Evolutionary conservation across 1,284 basidiomycete species (phyloP).

Genomic region (Naganishia sp.): DNA sequence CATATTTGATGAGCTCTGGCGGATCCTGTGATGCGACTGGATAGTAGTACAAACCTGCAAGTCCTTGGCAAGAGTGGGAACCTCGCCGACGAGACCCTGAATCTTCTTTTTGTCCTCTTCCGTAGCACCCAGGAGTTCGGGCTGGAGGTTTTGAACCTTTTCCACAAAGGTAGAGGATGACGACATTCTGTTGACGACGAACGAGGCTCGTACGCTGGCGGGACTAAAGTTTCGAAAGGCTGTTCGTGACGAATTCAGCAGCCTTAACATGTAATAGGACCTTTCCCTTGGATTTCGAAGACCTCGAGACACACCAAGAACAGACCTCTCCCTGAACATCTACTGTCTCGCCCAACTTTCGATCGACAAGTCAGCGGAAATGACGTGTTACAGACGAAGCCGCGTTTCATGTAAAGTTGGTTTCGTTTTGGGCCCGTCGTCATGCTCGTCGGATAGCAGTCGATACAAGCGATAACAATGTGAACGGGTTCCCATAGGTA

Average conservation of each 20-base stretch:
- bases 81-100: slow-evolving; percentile 42
- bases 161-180: slow-evolving; percentile 27
- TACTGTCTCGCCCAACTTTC: slow-evolving; percentile 10
- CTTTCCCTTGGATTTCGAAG: neutral
- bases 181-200: slow-evolving; percentile 21
- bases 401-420: neutral
- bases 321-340: neutral
- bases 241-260: slow-evolving; percentile 6
- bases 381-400: neutral
- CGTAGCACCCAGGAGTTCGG: slow-evolving; percentile 40
- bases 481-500: no score
- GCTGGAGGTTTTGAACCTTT: slow-evolving; percentile 31
- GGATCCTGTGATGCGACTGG: neutral
- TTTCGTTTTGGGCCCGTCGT: no score
- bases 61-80: slow-evolving; percentile 44
- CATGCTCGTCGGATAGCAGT: no score
- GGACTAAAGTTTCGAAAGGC: neutral
- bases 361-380: slow-evolving; percentile 5
- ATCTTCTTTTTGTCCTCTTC: slow-evolving; percentile 49
- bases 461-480: no score
- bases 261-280: slow-evolving; percentile 5
- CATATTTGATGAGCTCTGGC: neutral
- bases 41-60: slow-evolving; percentile 41
- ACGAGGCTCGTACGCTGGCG: neutral
- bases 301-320: neutral